Evolutionary conservation across 2,329 filamentous ascomycete genomes (phyloP).

Genomic region (Beauveria australis): DNA sequence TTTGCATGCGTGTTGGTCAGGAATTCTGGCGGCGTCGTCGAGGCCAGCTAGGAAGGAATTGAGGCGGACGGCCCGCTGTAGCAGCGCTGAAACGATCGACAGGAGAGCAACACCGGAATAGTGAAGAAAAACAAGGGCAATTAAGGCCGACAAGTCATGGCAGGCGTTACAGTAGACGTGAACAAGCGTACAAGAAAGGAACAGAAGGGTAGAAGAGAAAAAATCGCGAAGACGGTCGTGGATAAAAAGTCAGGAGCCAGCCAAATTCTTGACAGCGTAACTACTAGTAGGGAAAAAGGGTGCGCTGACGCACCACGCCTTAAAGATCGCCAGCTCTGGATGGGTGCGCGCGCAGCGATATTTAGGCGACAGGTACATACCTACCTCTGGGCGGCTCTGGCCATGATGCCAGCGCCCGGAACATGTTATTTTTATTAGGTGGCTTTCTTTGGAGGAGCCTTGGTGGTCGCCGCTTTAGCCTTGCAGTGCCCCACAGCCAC

Average conservation of each 20-base stretch:
- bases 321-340: not conserved
- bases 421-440: no score
- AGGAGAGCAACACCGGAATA: not conserved
- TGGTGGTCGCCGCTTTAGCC: not conserved
- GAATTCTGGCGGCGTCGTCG: not conserved
- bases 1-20: not conserved
- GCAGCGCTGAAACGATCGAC: constrained; percentile 6
- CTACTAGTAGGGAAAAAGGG: not conserved
- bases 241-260: not conserved
- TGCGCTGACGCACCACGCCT: constrained; percentile 3
- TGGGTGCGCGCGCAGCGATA: not conserved
- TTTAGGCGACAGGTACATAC: no score
- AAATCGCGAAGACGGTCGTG: not conserved
- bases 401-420: not conserved
- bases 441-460: not conserved
- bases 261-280: not conserved
- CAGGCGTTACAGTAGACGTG: not conserved
- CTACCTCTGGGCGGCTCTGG: not conserved
- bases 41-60: not conserved
- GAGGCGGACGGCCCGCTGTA: not conserved
- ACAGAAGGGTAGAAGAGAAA: not conserved
- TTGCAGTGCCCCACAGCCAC: not conserved
- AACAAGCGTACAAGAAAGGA: not conserved
- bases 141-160: constrained; percentile 4
- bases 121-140: not conserved